Evolutionary conservation across 352 stramenopile species (phyloP).

Genomic region (Phytophthora megakarya): DNA sequence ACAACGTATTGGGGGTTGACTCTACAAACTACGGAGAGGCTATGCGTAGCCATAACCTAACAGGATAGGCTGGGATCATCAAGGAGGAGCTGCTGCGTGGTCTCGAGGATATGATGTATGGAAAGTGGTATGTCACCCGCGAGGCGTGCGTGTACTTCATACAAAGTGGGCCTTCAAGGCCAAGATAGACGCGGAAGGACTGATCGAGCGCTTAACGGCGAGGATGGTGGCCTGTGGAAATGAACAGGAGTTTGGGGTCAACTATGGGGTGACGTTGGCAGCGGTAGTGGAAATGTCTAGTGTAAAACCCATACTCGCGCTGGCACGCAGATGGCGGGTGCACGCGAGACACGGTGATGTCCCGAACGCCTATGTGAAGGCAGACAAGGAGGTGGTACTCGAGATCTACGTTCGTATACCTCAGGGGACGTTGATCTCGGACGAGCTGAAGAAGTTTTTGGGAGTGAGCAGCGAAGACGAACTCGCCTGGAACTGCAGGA

Average conservation of each 20-base stretch:
- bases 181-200: conserved; percentile 15
- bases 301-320: not conserved
- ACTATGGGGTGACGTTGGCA: conserved; percentile 7
- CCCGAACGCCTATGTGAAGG: conserved; percentile 40
- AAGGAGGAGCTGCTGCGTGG: conserved; percentile 4
- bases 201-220: conserved; percentile 23
- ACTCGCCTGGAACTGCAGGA: conserved; percentile 21
- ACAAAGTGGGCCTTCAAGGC: conserved; percentile 39
- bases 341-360: conserved; percentile 33
- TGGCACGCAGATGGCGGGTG: conserved; percentile 9
- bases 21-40: conserved; percentile 20
- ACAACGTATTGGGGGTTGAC: not conserved
- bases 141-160: conserved; percentile 4
- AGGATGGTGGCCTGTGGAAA: conserved; percentile 28
- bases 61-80: not conserved
- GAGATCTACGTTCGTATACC: conserved; percentile 31
- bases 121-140: not conserved
- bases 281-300: not conserved
- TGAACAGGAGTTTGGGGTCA: conserved; percentile 20
- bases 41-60: not conserved
- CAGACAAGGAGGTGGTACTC: conserved; percentile 14
- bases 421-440: conserved; percentile 24
- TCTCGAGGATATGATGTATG: conserved; percentile 9
- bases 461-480: conserved; percentile 11
- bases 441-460: not conserved